A percentile compares a stretch with the other conserved stretches of the same genome.
These are phyloP conservation scores for Parietaria judaica DNA, from an alignment of 306 rosid species.

Conservation along the genomic window DNA sequence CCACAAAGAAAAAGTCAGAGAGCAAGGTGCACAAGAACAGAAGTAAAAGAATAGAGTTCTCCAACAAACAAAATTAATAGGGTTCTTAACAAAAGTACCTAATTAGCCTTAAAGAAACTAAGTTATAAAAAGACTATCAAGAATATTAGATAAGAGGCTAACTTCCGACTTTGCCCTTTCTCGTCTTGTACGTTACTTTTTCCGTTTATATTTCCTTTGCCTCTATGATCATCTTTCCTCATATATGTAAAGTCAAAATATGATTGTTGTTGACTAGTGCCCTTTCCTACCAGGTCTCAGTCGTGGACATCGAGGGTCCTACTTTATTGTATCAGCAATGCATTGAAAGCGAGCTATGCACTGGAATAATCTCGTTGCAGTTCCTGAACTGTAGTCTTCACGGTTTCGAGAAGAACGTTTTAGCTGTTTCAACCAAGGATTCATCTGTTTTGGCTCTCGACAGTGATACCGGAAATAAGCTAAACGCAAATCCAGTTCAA, in stretches of 20 bases:
- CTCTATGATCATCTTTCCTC: too few relatives aligned
- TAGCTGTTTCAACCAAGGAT: constrained; percentile 67
- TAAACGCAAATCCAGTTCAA: constrained; percentile 43
- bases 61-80: too few relatives aligned
- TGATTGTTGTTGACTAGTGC: too few relatives aligned
- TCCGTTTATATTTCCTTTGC: background rate
- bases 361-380: constrained; percentile 63
- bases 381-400: constrained; percentile 52
- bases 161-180: too few relatives aligned
- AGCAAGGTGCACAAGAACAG: too few relatives aligned
- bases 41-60: too few relatives aligned
- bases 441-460: constrained; percentile 71
- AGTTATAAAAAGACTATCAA: too few relatives aligned
- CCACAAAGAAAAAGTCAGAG: too few relatives aligned
- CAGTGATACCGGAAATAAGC: constrained; percentile 53
- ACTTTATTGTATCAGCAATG: constrained; percentile 55
- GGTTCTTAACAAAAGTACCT: too few relatives aligned
- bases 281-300: constrained; percentile 48
- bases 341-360: constrained; percentile 57
- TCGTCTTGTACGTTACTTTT: background rate
- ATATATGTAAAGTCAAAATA: too few relatives aligned
- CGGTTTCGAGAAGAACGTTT: constrained; percentile 64
- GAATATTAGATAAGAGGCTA: too few relatives aligned
- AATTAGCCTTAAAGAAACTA: too few relatives aligned
- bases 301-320: constrained; percentile 57